Percentiles rank a stretch among this genome's conserved stretches.
Conservation (phyloP, 352 stramenopile genomes). For the Pythium coloratum region DNA sequence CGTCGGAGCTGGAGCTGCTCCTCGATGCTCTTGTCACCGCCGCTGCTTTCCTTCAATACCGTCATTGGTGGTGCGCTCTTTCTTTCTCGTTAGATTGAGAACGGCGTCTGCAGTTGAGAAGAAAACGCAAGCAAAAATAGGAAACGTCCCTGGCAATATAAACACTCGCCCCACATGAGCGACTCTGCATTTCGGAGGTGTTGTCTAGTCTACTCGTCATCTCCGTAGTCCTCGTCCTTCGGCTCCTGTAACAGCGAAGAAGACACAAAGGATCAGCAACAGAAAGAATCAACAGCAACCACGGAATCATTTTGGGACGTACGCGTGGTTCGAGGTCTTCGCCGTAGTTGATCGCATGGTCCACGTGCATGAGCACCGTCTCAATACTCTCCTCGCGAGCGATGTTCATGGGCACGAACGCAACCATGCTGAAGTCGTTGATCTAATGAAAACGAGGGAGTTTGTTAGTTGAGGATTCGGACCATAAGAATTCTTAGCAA, state of each 20-base stretch:
- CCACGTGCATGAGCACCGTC: slow-evolving; percentile 93
- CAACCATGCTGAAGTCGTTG: slow-evolving; percentile 97
- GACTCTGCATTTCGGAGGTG: not conserved
- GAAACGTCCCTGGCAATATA: not conserved
- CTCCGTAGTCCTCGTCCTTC: slow-evolving; percentile 50
- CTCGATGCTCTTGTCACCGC: slow-evolving; percentile 51
- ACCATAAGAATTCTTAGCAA: no score
- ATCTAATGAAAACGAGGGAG: slow-evolving; percentile 43
- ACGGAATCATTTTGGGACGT: slow-evolving; percentile 3
- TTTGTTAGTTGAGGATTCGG: no score
- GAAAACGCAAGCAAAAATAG: slow-evolving; percentile 1
- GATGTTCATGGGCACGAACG: slow-evolving; percentile 97
- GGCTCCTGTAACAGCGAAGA: slow-evolving; percentile 44
- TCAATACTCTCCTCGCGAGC: slow-evolving; percentile 96
- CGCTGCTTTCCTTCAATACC: slow-evolving; percentile 21
- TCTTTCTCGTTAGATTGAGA: no score
- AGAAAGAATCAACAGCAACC: not conserved
- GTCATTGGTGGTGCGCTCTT: slow-evolving; percentile 7
- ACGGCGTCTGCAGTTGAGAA: no score
- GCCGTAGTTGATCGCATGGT: slow-evolving; percentile 97
- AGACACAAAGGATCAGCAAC: not conserved
- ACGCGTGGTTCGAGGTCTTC: slow-evolving; percentile 93
- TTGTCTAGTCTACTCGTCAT: slow-evolving; percentile 17
- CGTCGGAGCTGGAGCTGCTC: slow-evolving; percentile 76
- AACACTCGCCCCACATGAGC: not conserved